Conservation (phyloP, 2,329 filamentous ascomycete species). For the Aureobasidium sp. region DNA sequence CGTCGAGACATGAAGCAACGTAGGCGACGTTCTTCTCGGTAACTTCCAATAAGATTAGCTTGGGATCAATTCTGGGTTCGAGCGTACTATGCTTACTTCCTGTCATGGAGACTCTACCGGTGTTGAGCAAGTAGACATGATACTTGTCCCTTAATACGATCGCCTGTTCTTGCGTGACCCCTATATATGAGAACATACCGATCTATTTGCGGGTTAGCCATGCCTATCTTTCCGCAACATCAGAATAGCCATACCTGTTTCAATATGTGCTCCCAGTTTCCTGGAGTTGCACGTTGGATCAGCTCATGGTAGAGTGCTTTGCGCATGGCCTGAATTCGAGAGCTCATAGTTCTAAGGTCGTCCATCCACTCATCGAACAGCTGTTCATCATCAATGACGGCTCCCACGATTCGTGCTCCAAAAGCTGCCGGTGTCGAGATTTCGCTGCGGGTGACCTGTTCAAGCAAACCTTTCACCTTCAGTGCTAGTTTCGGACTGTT, state of each 20-base stretch:
- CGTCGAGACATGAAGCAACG: too few relatives aligned
- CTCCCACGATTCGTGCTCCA: slow-evolving; percentile 84
- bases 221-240: too few relatives aligned
- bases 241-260: too few relatives aligned
- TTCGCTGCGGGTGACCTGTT: slow-evolving; percentile 91
- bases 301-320: slow-evolving; percentile 77
- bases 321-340: slow-evolving; percentile 90
- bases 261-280: slow-evolving; percentile 90
- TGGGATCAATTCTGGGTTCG: too few relatives aligned
- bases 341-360: slow-evolving; percentile 90
- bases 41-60: too few relatives aligned
- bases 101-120: too few relatives aligned
- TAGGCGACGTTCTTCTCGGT: too few relatives aligned
- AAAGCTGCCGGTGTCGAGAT: slow-evolving; percentile 95
- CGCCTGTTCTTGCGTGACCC: slow-evolving; percentile 75
- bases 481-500: slow-evolving; percentile 65
- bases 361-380: slow-evolving; percentile 90
- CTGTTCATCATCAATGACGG: slow-evolving; percentile 77
- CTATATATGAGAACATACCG: slow-evolving; percentile 97
- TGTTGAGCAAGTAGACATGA: slow-evolving; percentile 76
- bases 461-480: slow-evolving; percentile 82
- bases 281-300: slow-evolving; percentile 82
- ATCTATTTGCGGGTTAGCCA: too few relatives aligned
- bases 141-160: slow-evolving; percentile 70
- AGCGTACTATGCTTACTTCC: too few relatives aligned